Percentiles rank a stretch among this genome's conserved stretches.
Conservation (phyloP, 1,284 basidiomycete genomes). For the Apiotrichum sp. region DNA sequence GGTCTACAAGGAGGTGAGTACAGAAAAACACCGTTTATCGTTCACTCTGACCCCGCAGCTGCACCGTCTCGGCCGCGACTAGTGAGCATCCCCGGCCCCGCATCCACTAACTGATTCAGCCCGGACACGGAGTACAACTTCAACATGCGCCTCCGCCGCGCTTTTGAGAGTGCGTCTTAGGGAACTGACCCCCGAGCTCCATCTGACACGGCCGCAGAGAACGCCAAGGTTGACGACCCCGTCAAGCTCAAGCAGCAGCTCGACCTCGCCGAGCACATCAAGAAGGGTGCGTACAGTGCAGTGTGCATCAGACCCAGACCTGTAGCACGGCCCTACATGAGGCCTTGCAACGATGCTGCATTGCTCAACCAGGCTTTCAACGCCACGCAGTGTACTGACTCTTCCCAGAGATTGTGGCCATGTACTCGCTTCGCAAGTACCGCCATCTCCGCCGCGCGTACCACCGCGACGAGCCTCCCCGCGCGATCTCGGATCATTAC, state of each 20-base stretch:
- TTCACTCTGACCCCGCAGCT: constrained; percentile 23
- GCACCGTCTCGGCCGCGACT: constrained; percentile 46
- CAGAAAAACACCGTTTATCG: no score
- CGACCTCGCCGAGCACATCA: constrained; percentile 76
- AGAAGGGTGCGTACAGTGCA: constrained; percentile 59
- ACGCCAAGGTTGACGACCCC: constrained; percentile 61
- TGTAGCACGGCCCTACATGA: no score
- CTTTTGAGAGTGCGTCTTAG: constrained; percentile 42
- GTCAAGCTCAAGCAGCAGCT: constrained; percentile 72
- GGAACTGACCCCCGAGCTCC: not conserved
- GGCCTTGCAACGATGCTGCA: no score
- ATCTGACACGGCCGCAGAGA: constrained; percentile 53
- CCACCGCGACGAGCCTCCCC: constrained; percentile 34
- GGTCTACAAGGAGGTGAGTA: constrained; percentile 46
- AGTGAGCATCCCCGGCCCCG: constrained; percentile 25
- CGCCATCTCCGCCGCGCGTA: constrained; percentile 73
- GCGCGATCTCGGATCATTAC: constrained; percentile 12
- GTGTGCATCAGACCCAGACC: no score
- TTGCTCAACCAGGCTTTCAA: no score
- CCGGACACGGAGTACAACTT: constrained; percentile 46
- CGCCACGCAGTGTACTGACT: no score
- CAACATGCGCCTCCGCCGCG: constrained; percentile 44
- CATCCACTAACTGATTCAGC: constrained; percentile 20
- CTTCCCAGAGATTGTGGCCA: constrained; percentile 67
- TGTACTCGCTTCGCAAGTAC: constrained; percentile 81